Evolutionary conservation across 495 filamentous ascomycete genomes (phyloP).

Genomic region (Podospora anserina): DNA sequence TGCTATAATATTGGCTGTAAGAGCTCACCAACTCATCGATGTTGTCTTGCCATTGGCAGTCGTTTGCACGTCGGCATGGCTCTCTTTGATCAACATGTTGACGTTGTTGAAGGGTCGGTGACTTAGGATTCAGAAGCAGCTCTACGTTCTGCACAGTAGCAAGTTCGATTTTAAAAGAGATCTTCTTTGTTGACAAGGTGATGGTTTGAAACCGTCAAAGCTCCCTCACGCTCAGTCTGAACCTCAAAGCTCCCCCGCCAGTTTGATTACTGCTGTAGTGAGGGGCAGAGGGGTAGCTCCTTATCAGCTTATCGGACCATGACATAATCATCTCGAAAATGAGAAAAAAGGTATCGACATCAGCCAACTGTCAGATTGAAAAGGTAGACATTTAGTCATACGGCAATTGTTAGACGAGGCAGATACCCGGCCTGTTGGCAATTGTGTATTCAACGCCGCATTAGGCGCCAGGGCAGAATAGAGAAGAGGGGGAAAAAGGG

Average conservation of each 20-base stretch:
- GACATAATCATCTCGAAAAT: conserved; percentile 26
- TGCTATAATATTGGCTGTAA: not conserved
- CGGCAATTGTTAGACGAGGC: conserved; percentile 14
- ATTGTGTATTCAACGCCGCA: not conserved
- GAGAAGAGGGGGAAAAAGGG: not conserved
- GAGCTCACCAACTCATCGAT: conserved; percentile 41
- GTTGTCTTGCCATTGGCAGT: conserved; percentile 45
- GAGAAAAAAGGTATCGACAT: too few relatives aligned
- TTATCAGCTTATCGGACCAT: conserved; percentile 36
- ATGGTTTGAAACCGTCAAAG: not conserved
- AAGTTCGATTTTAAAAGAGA: too few relatives aligned
- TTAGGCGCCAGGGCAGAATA: conserved; percentile 25
- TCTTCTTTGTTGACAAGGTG: too few relatives aligned
- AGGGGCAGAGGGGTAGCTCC: conserved; percentile 22
- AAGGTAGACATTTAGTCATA: not conserved
- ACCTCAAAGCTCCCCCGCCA: conserved; percentile 14
- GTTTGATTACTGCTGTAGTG: conserved; percentile 14
- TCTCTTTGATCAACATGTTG: conserved; percentile 48
- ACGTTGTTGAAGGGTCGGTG: conserved; percentile 3
- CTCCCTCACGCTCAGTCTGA: not conserved
- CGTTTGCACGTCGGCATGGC: conserved; percentile 41
- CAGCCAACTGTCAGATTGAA: too few relatives aligned
- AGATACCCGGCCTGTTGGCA: conserved; percentile 14
- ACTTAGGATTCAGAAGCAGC: not conserved
- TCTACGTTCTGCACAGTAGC: too few relatives aligned